Conservation (phyloP, 1,284 basidiomycete genomes). For the Paramarasmius palmivorus region DNA sequence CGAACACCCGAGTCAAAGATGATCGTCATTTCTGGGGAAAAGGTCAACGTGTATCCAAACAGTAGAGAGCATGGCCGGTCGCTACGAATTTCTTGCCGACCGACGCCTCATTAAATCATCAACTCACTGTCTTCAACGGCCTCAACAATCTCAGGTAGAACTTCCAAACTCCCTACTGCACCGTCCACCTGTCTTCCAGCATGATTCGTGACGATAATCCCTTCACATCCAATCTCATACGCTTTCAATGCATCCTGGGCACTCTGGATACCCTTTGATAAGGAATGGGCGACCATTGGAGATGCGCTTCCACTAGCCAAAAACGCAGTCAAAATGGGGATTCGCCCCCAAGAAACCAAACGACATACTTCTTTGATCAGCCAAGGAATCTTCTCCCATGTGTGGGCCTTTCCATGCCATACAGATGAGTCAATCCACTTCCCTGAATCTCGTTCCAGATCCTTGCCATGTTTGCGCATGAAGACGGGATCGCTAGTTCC, state of each 20-base stretch:
- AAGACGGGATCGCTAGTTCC: slow-evolving; percentile 44
- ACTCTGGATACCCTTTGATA: slow-evolving; percentile 56
- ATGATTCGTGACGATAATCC: slow-evolving; percentile 62
- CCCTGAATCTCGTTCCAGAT: slow-evolving; percentile 43
- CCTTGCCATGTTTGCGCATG: slow-evolving; percentile 48
- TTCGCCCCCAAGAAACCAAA: not conserved
- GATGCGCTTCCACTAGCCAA: slow-evolving; percentile 50
- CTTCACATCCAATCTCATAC: slow-evolving; percentile 53
- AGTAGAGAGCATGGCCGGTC: not conserved
- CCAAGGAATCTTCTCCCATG: slow-evolving; percentile 56
- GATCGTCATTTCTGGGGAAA: slow-evolving; percentile 56
- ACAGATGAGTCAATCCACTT: slow-evolving; percentile 56
- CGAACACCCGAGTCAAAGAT: slow-evolving; percentile 64
- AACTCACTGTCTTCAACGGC: slow-evolving; percentile 49
- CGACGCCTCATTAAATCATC: not conserved
- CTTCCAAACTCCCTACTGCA: slow-evolving; percentile 53
- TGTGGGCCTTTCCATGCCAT: slow-evolving; percentile 60
- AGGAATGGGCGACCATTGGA: slow-evolving; percentile 55
- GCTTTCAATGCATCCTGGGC: slow-evolving; percentile 51
- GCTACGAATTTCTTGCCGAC: too few relatives aligned
- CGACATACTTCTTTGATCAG: slow-evolving; percentile 39
- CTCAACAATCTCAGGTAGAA: slow-evolving; percentile 52
- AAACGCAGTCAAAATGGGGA: not conserved
- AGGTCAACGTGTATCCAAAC: too few relatives aligned
- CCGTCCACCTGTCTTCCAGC: slow-evolving; percentile 64